These are phyloP conservation scores for Jaenimonas drosophilae DNA, from an alignment of 208 protist species.

Conservation along the genomic window DNA sequence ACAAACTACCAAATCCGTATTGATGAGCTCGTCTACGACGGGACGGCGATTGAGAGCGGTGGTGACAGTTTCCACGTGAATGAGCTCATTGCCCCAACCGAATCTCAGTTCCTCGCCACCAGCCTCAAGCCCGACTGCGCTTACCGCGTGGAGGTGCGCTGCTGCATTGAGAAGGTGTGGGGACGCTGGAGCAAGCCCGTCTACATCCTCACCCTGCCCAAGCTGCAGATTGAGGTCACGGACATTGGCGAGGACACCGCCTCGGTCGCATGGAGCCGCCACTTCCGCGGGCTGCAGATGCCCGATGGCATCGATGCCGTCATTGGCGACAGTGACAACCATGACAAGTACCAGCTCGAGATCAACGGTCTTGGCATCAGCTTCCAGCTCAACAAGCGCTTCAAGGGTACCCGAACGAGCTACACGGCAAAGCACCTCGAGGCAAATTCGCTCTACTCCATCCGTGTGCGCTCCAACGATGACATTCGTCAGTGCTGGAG, in stretches of 20 bases:
- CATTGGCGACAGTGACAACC: conserved; percentile 25
- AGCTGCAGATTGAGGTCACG: conserved; percentile 48
- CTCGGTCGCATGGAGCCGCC: conserved; percentile 55
- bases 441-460: conserved; percentile 65
- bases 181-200: conserved; percentile 73
- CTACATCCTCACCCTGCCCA: conserved; percentile 72
- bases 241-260: conserved; percentile 81
- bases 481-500: conserved; percentile 34
- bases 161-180: conserved; percentile 75
- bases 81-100: conserved; percentile 12
- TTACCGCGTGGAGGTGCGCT: conserved; percentile 75
- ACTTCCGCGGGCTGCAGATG: conserved; percentile 29
- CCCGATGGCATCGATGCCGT: conserved; percentile 55
- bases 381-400: conserved; percentile 61
- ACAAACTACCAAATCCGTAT: conserved; percentile 70
- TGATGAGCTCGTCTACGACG: conserved; percentile 56
- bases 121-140: conserved; percentile 55
- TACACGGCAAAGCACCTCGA: conserved; percentile 73
- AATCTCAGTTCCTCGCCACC: conserved; percentile 34
- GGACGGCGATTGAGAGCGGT: conserved; percentile 16
- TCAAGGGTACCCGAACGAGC: conserved; percentile 54
- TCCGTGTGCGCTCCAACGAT: conserved; percentile 61
- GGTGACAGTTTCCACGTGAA: conserved; percentile 30
- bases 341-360: conserved; percentile 75
- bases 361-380: conserved; percentile 44